These are phyloP conservation scores for Talaromyces sp. DNA, from an alignment of 2,329 filamentous ascomycete species.

Conservation along the genomic window DNA sequence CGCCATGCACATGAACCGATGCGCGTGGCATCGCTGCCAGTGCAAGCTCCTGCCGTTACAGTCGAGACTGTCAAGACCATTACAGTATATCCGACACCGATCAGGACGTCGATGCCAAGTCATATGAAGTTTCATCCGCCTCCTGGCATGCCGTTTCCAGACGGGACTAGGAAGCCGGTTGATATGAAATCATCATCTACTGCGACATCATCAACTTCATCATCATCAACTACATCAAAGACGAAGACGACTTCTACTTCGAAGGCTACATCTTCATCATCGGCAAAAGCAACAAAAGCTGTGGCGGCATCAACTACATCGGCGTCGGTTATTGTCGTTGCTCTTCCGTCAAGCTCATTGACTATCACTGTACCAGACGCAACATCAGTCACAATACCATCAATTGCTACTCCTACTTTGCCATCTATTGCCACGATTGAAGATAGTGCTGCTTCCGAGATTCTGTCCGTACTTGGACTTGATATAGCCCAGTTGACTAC, in stretches of 20 bases:
- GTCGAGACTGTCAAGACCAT: slow-evolving; percentile 7
- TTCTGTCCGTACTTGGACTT: not conserved
- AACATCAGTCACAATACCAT: slow-evolving; percentile 9
- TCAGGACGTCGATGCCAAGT: not conserved
- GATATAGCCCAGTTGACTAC: not conserved
- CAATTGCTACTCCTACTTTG: not conserved
- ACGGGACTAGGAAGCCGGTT: slow-evolving; percentile 13
- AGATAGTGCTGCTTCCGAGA: slow-evolving; percentile 1
- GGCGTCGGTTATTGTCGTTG: slow-evolving; percentile 1
- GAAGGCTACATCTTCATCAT: not conserved
- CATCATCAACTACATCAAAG: not conserved
- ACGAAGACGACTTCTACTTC: not conserved
- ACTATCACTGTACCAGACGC: slow-evolving; percentile 1
- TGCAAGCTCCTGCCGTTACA: not conserved
- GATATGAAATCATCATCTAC: not conserved
- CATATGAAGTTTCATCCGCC: slow-evolving; percentile 6
- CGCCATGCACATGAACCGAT: slow-evolving; percentile 2
- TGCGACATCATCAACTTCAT: not conserved
- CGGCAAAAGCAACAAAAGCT: not conserved
- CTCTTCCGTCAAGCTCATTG: slow-evolving; percentile 12
- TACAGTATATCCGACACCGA: slow-evolving; percentile 11
- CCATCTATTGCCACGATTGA: not conserved
- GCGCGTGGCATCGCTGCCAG: not conserved
- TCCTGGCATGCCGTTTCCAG: not conserved
- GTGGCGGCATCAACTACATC: not conserved